Evolutionary conservation across 331 rosid species (phyloP), one percentile per base, ranked within the genome.

Genomic region (Ulmus americana): DNA sequence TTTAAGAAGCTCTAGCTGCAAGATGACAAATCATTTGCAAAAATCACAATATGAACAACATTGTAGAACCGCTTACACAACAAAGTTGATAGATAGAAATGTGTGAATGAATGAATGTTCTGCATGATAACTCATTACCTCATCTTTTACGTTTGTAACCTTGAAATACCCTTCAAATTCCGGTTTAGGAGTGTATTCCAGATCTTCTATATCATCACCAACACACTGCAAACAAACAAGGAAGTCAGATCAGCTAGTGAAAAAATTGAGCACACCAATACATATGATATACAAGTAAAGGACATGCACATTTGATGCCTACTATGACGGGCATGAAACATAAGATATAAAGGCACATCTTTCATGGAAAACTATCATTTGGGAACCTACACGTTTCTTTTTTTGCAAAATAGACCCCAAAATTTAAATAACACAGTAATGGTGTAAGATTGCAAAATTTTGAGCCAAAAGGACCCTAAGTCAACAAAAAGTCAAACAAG

Each of bases 151-250:
- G 82, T 92, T 92, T 72, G 86, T 83, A 77, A 92, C 98, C 80
- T 77, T 82, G 75, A 92, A 92, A 79, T 7, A 80, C 71, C 95
- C 95, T 80, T 89, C 98, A 72, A 78, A 92, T 77, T 92, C 98
- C 47, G 95, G 95, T 76, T 92, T 92, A 49, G 98, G 98, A 71
- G 95, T 89, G 77, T 86, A 92, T 77, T 92, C 98, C 74, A 92
- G 51, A 73, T 89, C 87, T 71, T 92, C 95, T 73, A 92, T 87
- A 45, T 92, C 88, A 47, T 84, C 95, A 59, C 98, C 97, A 67
- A 92, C 98, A 80, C 97, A 89, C 98, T 92, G 84, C 38, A 83
- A 70, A 75, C 58, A 70, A 76, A 76, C 54, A 69, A 75, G 65
- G 65, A 64, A 71, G 10, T 46, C 54, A 47, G 42, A 45, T 13